These are phyloP conservation scores for Kwoniella shandongensis DNA, from an alignment of 768 basidiomycete species.

Conservation along the genomic window DNA sequence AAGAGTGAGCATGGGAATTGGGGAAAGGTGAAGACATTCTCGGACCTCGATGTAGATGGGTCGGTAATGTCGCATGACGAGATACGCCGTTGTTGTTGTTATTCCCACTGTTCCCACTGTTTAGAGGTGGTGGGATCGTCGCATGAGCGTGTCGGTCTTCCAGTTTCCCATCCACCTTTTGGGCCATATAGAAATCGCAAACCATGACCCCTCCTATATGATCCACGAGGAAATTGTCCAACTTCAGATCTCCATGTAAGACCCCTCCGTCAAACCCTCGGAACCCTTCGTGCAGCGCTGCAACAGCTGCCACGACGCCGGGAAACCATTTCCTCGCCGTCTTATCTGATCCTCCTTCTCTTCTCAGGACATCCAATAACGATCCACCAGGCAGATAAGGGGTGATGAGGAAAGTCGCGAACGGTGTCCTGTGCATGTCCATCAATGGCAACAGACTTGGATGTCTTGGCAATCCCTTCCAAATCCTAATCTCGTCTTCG, in stretches of 20 bases:
- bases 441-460: conserved; percentile 47
- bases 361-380: conserved; percentile 48
- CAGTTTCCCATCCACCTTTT: conserved; percentile 33
- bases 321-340: conserved; percentile 53
- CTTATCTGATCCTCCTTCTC: conserved; percentile 50
- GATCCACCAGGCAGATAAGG: conserved; percentile 51
- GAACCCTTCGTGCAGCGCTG: conserved; percentile 49
- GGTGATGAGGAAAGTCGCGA: conserved; percentile 50
- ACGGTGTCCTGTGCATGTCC: conserved; percentile 43
- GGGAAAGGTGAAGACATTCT: conserved; percentile 26
- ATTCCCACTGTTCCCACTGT: background rate
- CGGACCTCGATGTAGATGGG: conserved; percentile 15
- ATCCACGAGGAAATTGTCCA: conserved; percentile 93
- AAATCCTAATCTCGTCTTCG: conserved; percentile 50
- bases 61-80: conserved; percentile 21
- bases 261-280: conserved; percentile 60
- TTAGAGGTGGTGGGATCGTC: conserved; percentile 26
- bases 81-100: background rate
- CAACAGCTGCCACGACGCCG: conserved; percentile 51
- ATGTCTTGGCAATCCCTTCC: conserved; percentile 44
- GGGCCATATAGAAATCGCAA: conserved; percentile 51
- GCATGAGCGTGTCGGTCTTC: conserved; percentile 42
- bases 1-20: background rate
- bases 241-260: conserved; percentile 92
- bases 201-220: conserved; percentile 59